These are phyloP conservation scores for Chiua virens DNA, from an alignment of 768 basidiomycete genomes.

Conservation along the genomic window DNA sequence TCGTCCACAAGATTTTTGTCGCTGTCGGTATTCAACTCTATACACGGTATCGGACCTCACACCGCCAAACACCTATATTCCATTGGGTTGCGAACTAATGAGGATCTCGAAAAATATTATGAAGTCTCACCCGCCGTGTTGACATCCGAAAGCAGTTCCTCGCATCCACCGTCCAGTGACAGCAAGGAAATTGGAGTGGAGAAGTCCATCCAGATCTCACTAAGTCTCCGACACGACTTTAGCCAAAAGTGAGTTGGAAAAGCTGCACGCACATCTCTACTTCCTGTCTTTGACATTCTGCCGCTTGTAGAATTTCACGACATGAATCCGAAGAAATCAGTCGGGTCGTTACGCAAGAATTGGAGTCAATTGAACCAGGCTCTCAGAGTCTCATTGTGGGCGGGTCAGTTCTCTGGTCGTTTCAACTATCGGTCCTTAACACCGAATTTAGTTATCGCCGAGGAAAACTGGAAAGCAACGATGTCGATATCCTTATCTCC, in stretches of 20 bases:
- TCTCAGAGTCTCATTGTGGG: conserved; percentile 78
- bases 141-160: conserved; percentile 19
- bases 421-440: not conserved
- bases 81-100: conserved; percentile 62
- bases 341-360: conserved; percentile 61
- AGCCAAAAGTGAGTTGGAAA: conserved; percentile 38
- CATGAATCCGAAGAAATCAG: conserved; percentile 79
- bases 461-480: conserved; percentile 78
- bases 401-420: conserved; percentile 50
- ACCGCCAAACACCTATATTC: conserved; percentile 67
- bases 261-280: not conserved
- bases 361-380: conserved; percentile 61
- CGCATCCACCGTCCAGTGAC: conserved; percentile 22
- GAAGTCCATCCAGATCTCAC: conserved; percentile 52
- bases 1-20: conserved; percentile 53
- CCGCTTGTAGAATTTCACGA: conserved; percentile 58
- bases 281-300: not conserved
- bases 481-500: conserved; percentile 88
- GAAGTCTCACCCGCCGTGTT: conserved; percentile 40
- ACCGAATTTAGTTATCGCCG: conserved; percentile 64
- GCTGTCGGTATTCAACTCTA: conserved; percentile 55
- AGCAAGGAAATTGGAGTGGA: conserved; percentile 30
- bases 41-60: conserved; percentile 76
- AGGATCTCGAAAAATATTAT: conserved; percentile 69
- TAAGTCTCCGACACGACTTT: conserved; percentile 61